Evolutionary conservation across 2,329 filamentous ascomycete genomes (phyloP).

Genomic region (Aphanocladium album): DNA sequence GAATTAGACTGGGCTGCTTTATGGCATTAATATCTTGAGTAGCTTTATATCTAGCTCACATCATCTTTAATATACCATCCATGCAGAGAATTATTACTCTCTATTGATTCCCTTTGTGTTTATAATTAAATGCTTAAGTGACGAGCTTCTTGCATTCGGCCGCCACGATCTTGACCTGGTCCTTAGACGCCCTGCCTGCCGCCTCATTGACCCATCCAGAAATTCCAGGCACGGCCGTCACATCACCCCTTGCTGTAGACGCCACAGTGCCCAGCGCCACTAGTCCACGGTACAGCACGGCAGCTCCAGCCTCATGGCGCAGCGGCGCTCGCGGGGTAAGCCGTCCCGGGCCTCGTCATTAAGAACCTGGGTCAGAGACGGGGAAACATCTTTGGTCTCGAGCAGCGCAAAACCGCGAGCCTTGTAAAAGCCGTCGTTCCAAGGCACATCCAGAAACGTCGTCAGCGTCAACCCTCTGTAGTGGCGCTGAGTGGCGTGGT

Average conservation of each 20-base stretch:
- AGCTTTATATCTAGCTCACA: not conserved
- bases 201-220: conserved; percentile 37
- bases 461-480: conserved; percentile 12
- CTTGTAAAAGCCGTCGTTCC: conserved; percentile 15
- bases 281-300: conserved; percentile 64
- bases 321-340: conserved; percentile 9
- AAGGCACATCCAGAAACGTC: conserved; percentile 14
- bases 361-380: not conserved
- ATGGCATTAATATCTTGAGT: not conserved
- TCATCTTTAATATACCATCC: conserved; percentile 1
- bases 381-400: not conserved
- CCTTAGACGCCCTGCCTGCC: conserved; percentile 40
- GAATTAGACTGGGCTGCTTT: not conserved
- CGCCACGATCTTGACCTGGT: conserved; percentile 41
- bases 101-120: too few species aligned
- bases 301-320: conserved; percentile 4
- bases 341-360: not conserved
- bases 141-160: conserved; percentile 39
- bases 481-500: not conserved
- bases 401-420: conserved; percentile 10
- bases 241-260: conserved; percentile 45
- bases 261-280: conserved; percentile 75
- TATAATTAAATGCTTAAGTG: not conserved
- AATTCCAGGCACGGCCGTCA: conserved; percentile 37
- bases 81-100: not conserved